Base-by-base conservation (phyloP, 768 basidiomycete genomes). In the Mycena filopes region DNA sequence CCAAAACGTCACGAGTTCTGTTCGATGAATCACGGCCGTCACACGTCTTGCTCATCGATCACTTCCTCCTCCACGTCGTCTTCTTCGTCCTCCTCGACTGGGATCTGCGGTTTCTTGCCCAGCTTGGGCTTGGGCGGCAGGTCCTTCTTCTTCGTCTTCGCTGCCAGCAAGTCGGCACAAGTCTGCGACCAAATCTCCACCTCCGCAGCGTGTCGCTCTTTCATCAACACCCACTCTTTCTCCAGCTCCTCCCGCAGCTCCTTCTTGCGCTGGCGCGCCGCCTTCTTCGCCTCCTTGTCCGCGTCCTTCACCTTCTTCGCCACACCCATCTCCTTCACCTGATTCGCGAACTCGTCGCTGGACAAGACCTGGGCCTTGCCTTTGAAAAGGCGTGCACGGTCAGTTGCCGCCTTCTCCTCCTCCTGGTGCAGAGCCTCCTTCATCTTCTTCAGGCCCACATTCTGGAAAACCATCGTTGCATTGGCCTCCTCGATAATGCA, bases 391-490 rank as follows among this genome's bases (percentile, higher is more conserved):
- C n/a, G n/a, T n/a, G n/a, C n/a, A n/a, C n/a, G n/a, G n/a, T n/a
- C n/a, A n/a, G n/a, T n/a, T n/a, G n/a, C n/a, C n/a, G 47, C 47
- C 15, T 59, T 59, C 43, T 65, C 65, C 60, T 69, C 68, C 65
- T 66, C 49, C 41, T 51, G 16, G 21, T 51, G 50, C 1, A 51
- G 33, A 51, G 50, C 50, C 50, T 51, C 33, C 4, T 51, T 65
- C 45, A 50, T 69, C n/a, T 48, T 48, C 11, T 66, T 57, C n/a
- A 65, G 43, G 3, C 54, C 57, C 49, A 69, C 46, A 26, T 69
- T 69, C 55, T 69, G 68, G 31, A 60, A 42, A 2, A 66, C 59
- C 46, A 69, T 59, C 54, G 59, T 65, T 23, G 68, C 68, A 58
- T 69, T 65, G n/a, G 49, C 56, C 23, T 54, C 64, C 54, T 69